Percentiles rank a stretch among this genome's conserved stretches.
These are phyloP conservation scores for Phaseolus lunatus DNA, from an alignment of 306 rosid genomes.

Conservation along the genomic window DNA sequence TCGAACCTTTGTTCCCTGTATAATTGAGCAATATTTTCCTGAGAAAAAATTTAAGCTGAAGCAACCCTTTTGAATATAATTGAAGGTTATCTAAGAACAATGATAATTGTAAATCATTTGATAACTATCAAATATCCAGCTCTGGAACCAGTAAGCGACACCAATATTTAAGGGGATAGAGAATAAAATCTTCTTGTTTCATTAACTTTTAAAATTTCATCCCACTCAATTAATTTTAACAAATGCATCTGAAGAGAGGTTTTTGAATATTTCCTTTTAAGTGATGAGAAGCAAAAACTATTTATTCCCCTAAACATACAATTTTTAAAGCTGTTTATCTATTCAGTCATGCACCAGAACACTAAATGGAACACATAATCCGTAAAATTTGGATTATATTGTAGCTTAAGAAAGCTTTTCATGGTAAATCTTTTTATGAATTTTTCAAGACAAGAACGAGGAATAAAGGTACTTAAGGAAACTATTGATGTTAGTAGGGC, in stretches of 20 bases:
- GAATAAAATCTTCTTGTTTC: neutral
- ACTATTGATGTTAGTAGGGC: neutral
- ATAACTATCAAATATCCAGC: neutral
- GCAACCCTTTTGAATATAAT: slow-evolving; percentile 13
- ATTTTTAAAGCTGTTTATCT: neutral
- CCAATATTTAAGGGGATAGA: too few species aligned
- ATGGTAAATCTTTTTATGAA: neutral
- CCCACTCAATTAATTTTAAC: neutral
- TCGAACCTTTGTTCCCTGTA: slow-evolving; percentile 89
- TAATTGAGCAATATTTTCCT: slow-evolving; percentile 42
- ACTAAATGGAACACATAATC: neutral
- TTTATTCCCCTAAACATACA: neutral
- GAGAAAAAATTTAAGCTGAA: neutral
- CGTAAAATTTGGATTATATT: neutral
- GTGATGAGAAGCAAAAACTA: neutral
- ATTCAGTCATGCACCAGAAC: neutral
- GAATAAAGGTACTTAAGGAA: neutral
- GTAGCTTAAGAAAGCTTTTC: neutral
- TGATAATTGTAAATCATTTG: slow-evolving; percentile 8
- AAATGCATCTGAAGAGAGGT: slow-evolving; percentile 4
- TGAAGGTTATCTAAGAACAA: slow-evolving; percentile 23
- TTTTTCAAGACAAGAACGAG: neutral
- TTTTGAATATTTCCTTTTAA: neutral
- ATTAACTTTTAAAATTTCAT: neutral
- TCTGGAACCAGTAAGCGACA: neutral